Conservation (phyloP, 1,139 yeast species). For the Yamadazyma diospyri region DNA sequence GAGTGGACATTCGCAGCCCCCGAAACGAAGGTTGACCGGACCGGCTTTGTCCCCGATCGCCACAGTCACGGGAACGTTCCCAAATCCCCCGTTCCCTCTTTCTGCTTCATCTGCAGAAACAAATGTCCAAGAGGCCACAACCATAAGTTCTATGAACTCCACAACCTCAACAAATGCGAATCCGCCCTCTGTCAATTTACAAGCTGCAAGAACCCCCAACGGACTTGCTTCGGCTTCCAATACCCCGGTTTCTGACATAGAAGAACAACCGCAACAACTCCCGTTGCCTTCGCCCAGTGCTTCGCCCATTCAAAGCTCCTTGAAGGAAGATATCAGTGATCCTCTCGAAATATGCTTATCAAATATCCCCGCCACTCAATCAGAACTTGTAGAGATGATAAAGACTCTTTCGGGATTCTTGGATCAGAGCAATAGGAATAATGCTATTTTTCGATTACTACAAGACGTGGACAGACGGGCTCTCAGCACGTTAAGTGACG, state of each 20-base stretch:
- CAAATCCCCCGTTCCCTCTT: too few species aligned
- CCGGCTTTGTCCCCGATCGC: conserved; percentile 15
- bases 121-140: neutral
- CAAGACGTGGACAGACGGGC: conserved; percentile 65
- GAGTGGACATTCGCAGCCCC: conserved; percentile 34
- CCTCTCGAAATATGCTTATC: conserved; percentile 18
- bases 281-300: conserved; percentile 72
- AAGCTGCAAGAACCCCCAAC: conserved; percentile 8
- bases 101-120: conserved; percentile 4
- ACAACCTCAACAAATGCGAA: neutral
- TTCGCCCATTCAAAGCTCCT: conserved; percentile 48
- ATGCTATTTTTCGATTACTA: conserved; percentile 59
- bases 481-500: conserved; percentile 61
- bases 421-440: conserved; percentile 36
- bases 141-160: neutral
- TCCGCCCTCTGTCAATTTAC: conserved; percentile 4
- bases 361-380: conserved; percentile 35
- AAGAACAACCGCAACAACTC: conserved; percentile 39
- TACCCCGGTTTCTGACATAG: conserved; percentile 39
- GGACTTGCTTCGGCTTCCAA: conserved; percentile 22
- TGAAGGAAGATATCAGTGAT: conserved; percentile 14
- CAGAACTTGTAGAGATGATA: conserved; percentile 37
- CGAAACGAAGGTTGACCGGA: conserved; percentile 36
- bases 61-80: conserved; percentile 5
- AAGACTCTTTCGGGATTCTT: conserved; percentile 33